A percentile compares a stretch with the other conserved stretches of the same genome.
These are phyloP conservation scores for Arthromyces matolae DNA, from an alignment of 768 basidiomycete species.

Conservation along the genomic window DNA sequence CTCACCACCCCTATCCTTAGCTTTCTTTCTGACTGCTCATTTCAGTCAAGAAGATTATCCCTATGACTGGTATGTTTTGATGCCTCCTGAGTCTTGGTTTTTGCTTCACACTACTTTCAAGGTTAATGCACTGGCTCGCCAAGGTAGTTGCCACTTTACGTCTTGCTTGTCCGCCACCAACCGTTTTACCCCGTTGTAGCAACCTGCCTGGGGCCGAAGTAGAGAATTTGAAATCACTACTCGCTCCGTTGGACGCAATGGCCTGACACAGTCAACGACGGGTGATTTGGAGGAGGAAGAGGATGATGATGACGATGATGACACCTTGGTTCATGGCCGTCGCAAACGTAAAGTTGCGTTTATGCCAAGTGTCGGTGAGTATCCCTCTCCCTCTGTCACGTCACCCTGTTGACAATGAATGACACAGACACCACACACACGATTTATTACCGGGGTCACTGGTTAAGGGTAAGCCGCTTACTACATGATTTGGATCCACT, in stretches of 20 bases:
- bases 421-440: constrained; percentile 77
- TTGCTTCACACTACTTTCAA: constrained; percentile 23
- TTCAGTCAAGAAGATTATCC: constrained; percentile 87
- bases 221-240: constrained; percentile 90
- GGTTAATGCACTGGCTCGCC: constrained; percentile 87
- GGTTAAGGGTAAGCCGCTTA: constrained; percentile 61
- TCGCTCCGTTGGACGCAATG: constrained; percentile 61
- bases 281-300: constrained; percentile 83
- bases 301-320: constrained; percentile 47
- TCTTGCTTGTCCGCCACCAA: background rate
- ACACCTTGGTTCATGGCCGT: constrained; percentile 56
- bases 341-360: constrained; percentile 79
- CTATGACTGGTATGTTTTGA: constrained; percentile 64
- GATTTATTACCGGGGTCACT: constrained; percentile 86
- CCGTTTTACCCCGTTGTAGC: constrained; percentile 40
- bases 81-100: constrained; percentile 6
- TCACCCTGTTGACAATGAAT: constrained; percentile 7
- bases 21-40: constrained; percentile 87
- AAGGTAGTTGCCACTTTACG: constrained; percentile 44
- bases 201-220: constrained; percentile 88
- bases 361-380: constrained; percentile 77
- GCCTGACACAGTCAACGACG: constrained; percentile 61
- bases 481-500: constrained; percentile 12
- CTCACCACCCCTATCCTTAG: constrained; percentile 27
- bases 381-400: constrained; percentile 11